Conservation (phyloP, 768 basidiomycete species). For the Pluteus cervinus region DNA sequence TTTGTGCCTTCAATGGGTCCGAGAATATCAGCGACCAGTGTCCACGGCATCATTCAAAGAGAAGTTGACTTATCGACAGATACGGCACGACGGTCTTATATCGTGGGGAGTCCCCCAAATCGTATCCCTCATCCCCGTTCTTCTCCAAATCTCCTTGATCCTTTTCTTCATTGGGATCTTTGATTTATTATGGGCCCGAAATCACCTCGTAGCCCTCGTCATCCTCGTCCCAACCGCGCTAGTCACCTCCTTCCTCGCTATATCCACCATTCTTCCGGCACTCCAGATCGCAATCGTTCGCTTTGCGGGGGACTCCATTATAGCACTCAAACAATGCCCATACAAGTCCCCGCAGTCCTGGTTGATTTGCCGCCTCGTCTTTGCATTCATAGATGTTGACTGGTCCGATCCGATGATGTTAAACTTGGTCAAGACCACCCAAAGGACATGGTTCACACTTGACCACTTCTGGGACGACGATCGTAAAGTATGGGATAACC, state of each 20-base stretch:
- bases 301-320: constrained; percentile 1
- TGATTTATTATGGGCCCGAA: constrained; percentile 16
- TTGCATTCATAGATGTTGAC: too few relatives aligned
- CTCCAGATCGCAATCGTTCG: constrained; percentile 11
- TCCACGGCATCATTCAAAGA: constrained; percentile 11
- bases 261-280: constrained; percentile 17
- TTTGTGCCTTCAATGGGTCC: constrained; percentile 20
- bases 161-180: constrained; percentile 23
- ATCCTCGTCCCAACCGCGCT: constrained; percentile 13
- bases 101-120: constrained; percentile 20
- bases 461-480: background rate
- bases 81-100: constrained; percentile 17
- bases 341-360: constrained; percentile 22
- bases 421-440: background rate
- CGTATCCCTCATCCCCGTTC: constrained; percentile 16
- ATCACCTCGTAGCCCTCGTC: constrained; percentile 12
- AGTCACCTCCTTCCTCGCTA: constrained; percentile 11
- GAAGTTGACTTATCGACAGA: constrained; percentile 17
- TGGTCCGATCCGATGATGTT: background rate
- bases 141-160: constrained; percentile 18
- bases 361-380: constrained; percentile 11
- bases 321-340: constrained; percentile 14
- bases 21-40: constrained; percentile 16
- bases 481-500: background rate
- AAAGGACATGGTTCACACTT: background rate